These are phyloP conservation scores for Parathielavia appendiculata DNA, from an alignment of 495 filamentous ascomycete species.

Conservation along the genomic window DNA sequence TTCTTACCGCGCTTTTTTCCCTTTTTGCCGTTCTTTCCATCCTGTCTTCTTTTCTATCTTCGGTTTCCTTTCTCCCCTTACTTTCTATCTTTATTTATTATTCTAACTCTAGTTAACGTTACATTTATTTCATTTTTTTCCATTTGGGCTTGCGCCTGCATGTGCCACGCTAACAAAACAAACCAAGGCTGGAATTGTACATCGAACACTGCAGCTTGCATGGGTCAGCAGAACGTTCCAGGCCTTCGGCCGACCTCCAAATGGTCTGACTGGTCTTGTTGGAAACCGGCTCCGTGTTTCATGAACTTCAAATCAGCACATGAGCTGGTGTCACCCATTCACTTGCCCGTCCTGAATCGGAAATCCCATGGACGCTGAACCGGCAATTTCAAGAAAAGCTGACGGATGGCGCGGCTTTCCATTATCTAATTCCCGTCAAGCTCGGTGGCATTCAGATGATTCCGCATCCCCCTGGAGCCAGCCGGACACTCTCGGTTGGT, in stretches of 20 bases:
- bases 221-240: conserved; percentile 10
- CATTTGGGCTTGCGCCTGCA: too few relatives aligned
- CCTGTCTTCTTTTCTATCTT: too few relatives aligned
- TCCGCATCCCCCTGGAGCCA: conserved; percentile 3
- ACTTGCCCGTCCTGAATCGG: conserved; percentile 19
- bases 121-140: too few relatives aligned
- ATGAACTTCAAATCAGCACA: neutral
- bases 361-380: conserved; percentile 22
- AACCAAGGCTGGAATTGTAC: too few relatives aligned
- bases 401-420: neutral
- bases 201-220: too few relatives aligned
- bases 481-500: neutral
- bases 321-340: conserved; percentile 6
- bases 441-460: neutral
- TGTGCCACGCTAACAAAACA: too few relatives aligned
- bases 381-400: conserved; percentile 10
- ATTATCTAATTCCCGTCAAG: neutral
- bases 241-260: conserved; percentile 13
- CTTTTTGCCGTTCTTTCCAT: too few relatives aligned
- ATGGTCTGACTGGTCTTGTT: neutral
- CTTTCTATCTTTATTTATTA: too few relatives aligned
- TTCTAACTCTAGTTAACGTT: too few relatives aligned
- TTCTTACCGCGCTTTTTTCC: too few relatives aligned
- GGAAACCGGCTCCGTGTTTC: neutral
- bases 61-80: too few relatives aligned